phyloP scores from a whole-genome alignment of 495 filamentous ascomycete genomes.

The Friedmanniomyces endolithicus region DNA sequence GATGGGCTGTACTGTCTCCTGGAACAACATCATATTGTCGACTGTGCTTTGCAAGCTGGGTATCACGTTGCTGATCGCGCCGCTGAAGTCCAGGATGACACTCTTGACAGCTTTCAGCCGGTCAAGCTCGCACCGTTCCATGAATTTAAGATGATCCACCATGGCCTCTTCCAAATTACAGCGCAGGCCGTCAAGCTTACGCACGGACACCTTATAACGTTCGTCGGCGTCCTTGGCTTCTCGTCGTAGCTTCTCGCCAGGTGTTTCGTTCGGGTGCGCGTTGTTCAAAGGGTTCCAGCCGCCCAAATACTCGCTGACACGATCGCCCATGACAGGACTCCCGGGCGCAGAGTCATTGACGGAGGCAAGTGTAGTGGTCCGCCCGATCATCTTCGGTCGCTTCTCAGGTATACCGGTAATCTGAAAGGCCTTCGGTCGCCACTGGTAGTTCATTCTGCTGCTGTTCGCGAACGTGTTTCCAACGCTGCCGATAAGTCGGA shows the following conservation, averaged over 20 bases:
- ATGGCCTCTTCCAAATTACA: conserved; percentile 93
- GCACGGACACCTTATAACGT: conserved; percentile 73
- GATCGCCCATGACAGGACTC: conserved; percentile 50
- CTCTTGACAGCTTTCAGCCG: conserved; percentile 95
- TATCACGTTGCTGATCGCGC: conserved; percentile 95
- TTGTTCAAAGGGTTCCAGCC: conserved; percentile 89
- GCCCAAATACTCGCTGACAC: conserved; percentile 46
- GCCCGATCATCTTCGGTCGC: conserved; percentile 51
- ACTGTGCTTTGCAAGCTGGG: conserved; percentile 88
- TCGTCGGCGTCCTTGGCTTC: conserved; percentile 89
- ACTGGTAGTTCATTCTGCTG: conserved; percentile 93
- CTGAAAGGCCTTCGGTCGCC: conserved; percentile 84
- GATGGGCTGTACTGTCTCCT: conserved; percentile 89
- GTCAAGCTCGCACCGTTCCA: conserved; percentile 96
- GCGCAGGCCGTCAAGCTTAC: conserved; percentile 74
- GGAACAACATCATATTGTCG: conserved; percentile 97
- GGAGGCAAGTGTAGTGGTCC: conserved; percentile 49
- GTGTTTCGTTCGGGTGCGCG: conserved; percentile 80
- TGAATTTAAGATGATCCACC: conserved; percentile 80
- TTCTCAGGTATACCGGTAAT: conserved; percentile 76
- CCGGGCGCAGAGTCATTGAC: conserved; percentile 31
- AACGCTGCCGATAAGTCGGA: conserved; percentile 84
- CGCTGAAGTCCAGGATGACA: conserved; percentile 93
- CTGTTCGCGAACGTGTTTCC: conserved; percentile 95
- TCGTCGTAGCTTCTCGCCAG: conserved; percentile 69